phyloP scores from a whole-genome alignment of 192 early-diverging fungal species.

The Dimargaris xerosporica region DNA sequence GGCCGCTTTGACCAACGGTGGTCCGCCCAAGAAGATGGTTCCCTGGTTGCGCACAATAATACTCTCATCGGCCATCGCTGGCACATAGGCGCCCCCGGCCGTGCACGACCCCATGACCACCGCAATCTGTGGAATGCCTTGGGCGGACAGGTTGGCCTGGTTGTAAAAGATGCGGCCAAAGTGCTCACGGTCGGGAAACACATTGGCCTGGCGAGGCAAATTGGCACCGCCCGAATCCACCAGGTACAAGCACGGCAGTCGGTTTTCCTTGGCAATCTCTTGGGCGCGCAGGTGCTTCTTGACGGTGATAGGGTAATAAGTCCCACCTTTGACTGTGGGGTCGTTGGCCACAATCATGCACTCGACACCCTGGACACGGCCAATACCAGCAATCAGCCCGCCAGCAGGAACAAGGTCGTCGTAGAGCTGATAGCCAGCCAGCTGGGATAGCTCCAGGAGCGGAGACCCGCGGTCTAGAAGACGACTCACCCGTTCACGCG shows the following conservation, averaged over 20 bases:
- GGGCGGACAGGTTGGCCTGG: slow-evolving; percentile 60
- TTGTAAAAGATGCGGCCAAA: slow-evolving; percentile 97
- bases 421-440: slow-evolving; percentile 82
- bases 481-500: slow-evolving; percentile 53
- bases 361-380: slow-evolving; percentile 76
- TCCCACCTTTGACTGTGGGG: slow-evolving; percentile 94
- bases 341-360: slow-evolving; percentile 97
- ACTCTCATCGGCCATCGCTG: slow-evolving; percentile 96
- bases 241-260: slow-evolving; percentile 85
- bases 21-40: slow-evolving; percentile 92
- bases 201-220: slow-evolving; percentile 82
- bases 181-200: slow-evolving; percentile 87
- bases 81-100: slow-evolving; percentile 93
- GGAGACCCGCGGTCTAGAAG: slow-evolving; percentile 46
- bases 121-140: slow-evolving; percentile 90
- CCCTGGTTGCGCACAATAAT: slow-evolving; percentile 91
- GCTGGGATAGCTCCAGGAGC: slow-evolving; percentile 87
- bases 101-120: slow-evolving; percentile 96
- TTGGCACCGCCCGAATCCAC: slow-evolving; percentile 95
- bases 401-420: slow-evolving; percentile 72
- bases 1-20: slow-evolving; percentile 90
- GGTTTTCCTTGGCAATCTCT: slow-evolving; percentile 89
- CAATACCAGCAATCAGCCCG: slow-evolving; percentile 89
- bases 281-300: slow-evolving; percentile 97
- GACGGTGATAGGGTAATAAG: slow-evolving; percentile 89